Base-by-base conservation (phyloP, 345 rosid genomes). In the Gossypium sturtianum region DNA sequence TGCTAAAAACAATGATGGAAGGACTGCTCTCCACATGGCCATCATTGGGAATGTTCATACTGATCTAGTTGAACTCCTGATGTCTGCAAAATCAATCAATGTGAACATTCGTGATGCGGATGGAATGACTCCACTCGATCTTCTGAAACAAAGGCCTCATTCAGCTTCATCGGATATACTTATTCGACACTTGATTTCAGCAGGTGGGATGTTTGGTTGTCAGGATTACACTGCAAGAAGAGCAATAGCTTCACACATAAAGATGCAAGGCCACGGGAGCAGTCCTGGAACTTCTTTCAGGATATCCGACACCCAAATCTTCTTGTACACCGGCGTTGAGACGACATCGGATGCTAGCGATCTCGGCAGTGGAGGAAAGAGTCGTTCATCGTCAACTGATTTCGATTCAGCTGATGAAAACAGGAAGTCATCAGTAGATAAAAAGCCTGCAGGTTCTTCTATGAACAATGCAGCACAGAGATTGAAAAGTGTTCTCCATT, bases 1-100 rank as follows among this genome's bases (percentile, higher is more conserved):
- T 66, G 81, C 83, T 45, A 80, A 81, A 78, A 92, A 81, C 69
- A 87, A 84, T 12, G 90, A 85, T 13, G 92, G 97, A 65, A 84
- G 92, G 51, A 89, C 97, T 34, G 89, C 93, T 43, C 98, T 92
- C 70, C 98, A 94, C 85, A 76, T 79, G 85, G 97, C 98, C 20
- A 85, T 94, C 76, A 54, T 83, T 2, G 92, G 89, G 62, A 90
- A 89, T 62, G 83, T 86, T 67, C 93, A 91, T 41, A 75, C 83
- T 2, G 87, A 89, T 57, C 82, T 88, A 3, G 93, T 89, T 51
- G 86, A 87, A 84, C 84, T 94, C 60, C 85, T 94, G 70, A 88
- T 92, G 86, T 84, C 88, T 58, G 92, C 88, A 27, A 83, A 63
- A 63, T 87, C 85, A 1, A 88, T 90, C 56, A 76, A 90, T 75